A percentile compares a stretch with the other conserved stretches of the same genome.
Evolutionary conservation across 257 asterid species (phyloP).

Genomic region (Eucommia ulmoides): DNA sequence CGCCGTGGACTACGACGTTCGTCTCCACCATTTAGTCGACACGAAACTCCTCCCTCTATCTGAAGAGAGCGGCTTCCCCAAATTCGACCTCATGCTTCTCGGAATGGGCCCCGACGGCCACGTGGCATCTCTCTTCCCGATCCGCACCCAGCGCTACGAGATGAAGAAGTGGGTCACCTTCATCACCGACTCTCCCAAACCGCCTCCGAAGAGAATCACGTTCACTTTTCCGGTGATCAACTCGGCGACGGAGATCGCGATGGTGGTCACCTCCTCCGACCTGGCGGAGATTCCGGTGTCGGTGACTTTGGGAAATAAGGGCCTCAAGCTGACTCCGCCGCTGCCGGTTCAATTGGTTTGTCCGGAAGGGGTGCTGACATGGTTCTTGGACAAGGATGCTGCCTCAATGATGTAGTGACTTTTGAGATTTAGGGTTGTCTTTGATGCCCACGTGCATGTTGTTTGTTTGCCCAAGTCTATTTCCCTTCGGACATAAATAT

Average conservation of each 20-base stretch:
- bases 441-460: too few relatives aligned
- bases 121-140: conserved; percentile 83
- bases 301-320: conserved; percentile 37
- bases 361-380: conserved; percentile 64
- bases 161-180: conserved; percentile 70
- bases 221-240: conserved; percentile 83
- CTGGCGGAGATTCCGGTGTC: conserved; percentile 38
- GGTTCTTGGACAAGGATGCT: conserved; percentile 89
- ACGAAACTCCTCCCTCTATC: conserved; percentile 39
- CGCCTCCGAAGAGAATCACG: conserved; percentile 85
- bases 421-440: too few relatives aligned
- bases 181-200: conserved; percentile 88
- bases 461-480: too few relatives aligned
- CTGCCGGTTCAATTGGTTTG: conserved; percentile 73
- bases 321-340: conserved; percentile 28
- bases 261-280: conserved; percentile 62
- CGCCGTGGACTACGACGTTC: conserved; percentile 77
- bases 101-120: conserved; percentile 99
- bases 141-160: conserved; percentile 62
- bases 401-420: too few relatives aligned
- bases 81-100: conserved; percentile 77
- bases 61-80: conserved; percentile 47
- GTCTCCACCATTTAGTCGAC: conserved; percentile 63
- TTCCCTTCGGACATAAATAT: too few relatives aligned
- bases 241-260: conserved; percentile 62